A percentile compares a stretch with the other conserved stretches of the same genome.
Conservation (phyloP, 2,329 filamentous ascomycete genomes). For the Hypomyces rosellus region DNA sequence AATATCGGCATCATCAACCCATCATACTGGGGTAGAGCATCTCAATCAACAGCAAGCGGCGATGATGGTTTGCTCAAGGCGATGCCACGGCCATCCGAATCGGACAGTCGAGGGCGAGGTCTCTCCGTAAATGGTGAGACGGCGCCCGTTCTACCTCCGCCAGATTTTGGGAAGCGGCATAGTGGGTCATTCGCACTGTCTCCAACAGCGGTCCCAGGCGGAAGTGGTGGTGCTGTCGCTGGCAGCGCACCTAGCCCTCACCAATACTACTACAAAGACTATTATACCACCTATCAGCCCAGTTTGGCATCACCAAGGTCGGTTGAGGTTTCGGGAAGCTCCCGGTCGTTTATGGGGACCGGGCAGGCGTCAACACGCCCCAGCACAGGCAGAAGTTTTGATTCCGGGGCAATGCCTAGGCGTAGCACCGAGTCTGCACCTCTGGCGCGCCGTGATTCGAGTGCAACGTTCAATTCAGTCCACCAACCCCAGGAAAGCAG, state of each 20-base stretch:
- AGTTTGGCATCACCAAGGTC: slow-evolving; percentile 53
- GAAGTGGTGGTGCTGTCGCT: slow-evolving; percentile 8
- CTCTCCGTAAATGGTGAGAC: slow-evolving; percentile 57
- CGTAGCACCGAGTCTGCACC: slow-evolving; percentile 46
- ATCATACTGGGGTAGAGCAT: slow-evolving; percentile 52
- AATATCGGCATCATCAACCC: slow-evolving; percentile 75
- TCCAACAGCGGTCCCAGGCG: slow-evolving; percentile 36
- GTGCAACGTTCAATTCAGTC: slow-evolving; percentile 47
- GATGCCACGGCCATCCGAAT: slow-evolving; percentile 43
- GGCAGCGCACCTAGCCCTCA: slow-evolving; percentile 40
- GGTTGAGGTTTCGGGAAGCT: slow-evolving; percentile 44
- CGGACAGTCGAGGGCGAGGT: slow-evolving; percentile 48
- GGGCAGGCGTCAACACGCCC: slow-evolving; percentile 40
- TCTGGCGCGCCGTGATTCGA: slow-evolving; percentile 47
- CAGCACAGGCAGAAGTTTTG: slow-evolving; percentile 54
- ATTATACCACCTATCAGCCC: slow-evolving; percentile 44
- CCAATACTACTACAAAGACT: slow-evolving; percentile 52
- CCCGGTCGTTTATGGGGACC: slow-evolving; percentile 40
- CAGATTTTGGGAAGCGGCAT: slow-evolving; percentile 58
- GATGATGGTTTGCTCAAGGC: slow-evolving; percentile 45
- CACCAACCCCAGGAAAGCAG: slow-evolving; percentile 39
- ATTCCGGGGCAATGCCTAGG: slow-evolving; percentile 44
- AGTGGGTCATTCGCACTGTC: slow-evolving; percentile 62
- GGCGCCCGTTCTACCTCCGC: slow-evolving; percentile 56
- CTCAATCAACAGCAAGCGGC: slow-evolving; percentile 53